Evolutionary conservation across 1,139 yeast species (phyloP), one percentile per base, ranked within the genome.

Genomic region (Zygosaccharomyces sapae): DNA sequence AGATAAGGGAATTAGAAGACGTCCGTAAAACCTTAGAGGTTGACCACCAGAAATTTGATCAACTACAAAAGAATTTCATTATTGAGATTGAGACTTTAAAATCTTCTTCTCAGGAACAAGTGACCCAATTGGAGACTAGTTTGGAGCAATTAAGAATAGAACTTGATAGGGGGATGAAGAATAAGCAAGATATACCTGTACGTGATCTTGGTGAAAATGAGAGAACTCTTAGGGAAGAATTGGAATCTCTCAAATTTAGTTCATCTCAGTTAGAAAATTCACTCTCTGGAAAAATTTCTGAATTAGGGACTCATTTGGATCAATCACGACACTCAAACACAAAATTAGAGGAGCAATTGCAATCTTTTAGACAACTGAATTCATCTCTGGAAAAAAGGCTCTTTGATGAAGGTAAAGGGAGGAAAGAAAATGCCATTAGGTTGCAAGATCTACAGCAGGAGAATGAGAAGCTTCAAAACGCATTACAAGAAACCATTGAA

Each of bases 261-360:
- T 84, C 89, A 88, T 75, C 78, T 44, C 70, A 75, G 10, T 75
- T 81, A 33, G 90, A 85, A 58, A 68, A 77, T 25, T 72, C 74
- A 31, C 65, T 83, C 46, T 69, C 74, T 42, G 59, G 66, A 12
- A 77, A 78, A 48, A 69, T 81, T 6, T 71, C 76, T 20, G 66
- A 67, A 33, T 66, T 83, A 36, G 74, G 77, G 33, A 52, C 49
- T 2, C 56, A 66, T 9, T 50, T 60, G 7, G 57, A 51, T 18
- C 42, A 54, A 7, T 42, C 49, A 10, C 45, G 55, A 5, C 54
- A 54, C 10, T 53, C 55, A 38, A 29, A 44, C 33, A n/a, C n/a
- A 36, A 10, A 20, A 24, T 42, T 49, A 10, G 30, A 44, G 30
- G 33, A 29, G 9, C 33, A 39, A 20, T 42, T 44, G 12, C 25